Conservation (phyloP, 2,329 filamentous ascomycete genomes). For the Emergomyces orientalis region DNA sequence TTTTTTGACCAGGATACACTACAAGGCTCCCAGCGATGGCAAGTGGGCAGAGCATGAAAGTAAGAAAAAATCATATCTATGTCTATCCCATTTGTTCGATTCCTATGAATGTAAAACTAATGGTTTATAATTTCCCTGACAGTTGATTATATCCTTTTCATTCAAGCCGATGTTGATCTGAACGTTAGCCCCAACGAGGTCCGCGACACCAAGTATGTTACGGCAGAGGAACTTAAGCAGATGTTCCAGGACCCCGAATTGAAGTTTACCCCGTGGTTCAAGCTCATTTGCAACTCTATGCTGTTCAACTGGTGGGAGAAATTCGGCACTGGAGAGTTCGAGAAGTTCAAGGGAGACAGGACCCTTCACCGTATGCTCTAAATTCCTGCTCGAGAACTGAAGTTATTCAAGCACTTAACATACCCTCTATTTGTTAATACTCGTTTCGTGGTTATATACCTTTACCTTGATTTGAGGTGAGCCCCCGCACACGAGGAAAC, state of each 20-base stretch:
- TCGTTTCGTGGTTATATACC: not conserved
- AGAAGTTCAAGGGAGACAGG: conserved; percentile 77
- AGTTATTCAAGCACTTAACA: not conserved
- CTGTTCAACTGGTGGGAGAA: conserved; percentile 96
- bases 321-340: conserved; percentile 63
- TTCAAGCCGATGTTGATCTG: conserved; percentile 87
- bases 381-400: conserved; percentile 15
- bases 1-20: conserved; percentile 95
- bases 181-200: conserved; percentile 80
- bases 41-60: conserved; percentile 99
- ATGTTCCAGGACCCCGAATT: conserved; percentile 74
- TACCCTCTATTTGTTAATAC: not conserved
- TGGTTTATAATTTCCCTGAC: not conserved
- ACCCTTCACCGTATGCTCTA: conserved; percentile 71
- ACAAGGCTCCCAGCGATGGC: conserved; percentile 91
- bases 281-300: conserved; percentile 96
- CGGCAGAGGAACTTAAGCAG: conserved; percentile 67
- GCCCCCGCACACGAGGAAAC: not conserved
- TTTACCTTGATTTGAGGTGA: not conserved
- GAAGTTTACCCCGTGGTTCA: conserved; percentile 97
- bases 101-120: not conserved
- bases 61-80: conserved; percentile 41
- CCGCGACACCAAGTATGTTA: conserved; percentile 73
- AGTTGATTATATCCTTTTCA: conserved; percentile 99
- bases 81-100: not conserved